phyloP scores from a whole-genome alignment of 441 rosid genomes.

The Gossypium davidsonii region DNA sequence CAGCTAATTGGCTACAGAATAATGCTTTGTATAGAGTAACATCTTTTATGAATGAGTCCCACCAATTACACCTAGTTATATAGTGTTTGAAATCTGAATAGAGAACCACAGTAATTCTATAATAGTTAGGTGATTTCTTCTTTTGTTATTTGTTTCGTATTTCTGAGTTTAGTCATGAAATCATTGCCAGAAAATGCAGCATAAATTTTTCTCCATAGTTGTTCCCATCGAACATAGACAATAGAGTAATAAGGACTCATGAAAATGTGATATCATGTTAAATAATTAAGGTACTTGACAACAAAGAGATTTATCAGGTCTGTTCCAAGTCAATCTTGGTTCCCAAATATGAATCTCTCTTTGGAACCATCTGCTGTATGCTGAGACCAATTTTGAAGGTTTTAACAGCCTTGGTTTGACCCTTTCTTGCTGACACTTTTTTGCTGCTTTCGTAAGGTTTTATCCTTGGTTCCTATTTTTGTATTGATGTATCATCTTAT shows the following conservation, averaged over 20 bases:
- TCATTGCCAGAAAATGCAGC: neutral
- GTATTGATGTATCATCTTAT: neutral
- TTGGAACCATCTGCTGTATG: neutral
- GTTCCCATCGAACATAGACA: neutral
- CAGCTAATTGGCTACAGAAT: neutral
- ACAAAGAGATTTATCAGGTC: constrained; percentile 2
- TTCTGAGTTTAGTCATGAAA: neutral
- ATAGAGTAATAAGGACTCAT: neutral
- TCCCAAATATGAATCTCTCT: neutral
- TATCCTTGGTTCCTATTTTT: neutral
- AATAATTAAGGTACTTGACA: neutral
- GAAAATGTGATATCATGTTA: neutral
- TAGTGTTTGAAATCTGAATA: constrained; percentile 1
- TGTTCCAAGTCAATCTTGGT: neutral
- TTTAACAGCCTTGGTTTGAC: neutral
- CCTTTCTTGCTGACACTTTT: neutral
- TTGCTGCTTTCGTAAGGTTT: neutral
- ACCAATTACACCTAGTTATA: neutral
- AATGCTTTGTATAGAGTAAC: neutral
- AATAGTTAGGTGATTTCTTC: neutral
- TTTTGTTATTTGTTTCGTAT: neutral
- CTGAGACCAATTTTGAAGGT: constrained; percentile 4
- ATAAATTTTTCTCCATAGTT: neutral
- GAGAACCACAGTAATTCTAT: neutral
- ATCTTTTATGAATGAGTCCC: constrained; percentile 4